Evolutionary conservation across 495 filamentous ascomycete species (phyloP).

Genomic region (Tuber melanosporum): DNA sequence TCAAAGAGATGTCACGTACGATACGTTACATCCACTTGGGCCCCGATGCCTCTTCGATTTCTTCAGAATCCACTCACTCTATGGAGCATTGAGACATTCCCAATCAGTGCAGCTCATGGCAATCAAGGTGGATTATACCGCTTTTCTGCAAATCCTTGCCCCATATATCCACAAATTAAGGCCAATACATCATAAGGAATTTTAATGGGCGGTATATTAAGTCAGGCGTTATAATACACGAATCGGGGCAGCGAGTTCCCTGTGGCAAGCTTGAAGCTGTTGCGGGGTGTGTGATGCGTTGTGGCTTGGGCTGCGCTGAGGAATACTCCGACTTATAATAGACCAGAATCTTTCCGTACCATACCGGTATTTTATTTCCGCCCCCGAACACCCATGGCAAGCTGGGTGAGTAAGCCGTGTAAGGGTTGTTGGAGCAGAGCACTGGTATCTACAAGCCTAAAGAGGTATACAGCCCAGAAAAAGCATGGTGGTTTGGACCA

Average conservation of each 20-base stretch:
- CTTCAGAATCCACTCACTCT: slow-evolving; percentile 27
- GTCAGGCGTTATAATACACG: neutral
- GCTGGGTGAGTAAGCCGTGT: neutral
- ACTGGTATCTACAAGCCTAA: neutral
- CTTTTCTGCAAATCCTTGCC: neutral
- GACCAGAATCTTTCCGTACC: neutral
- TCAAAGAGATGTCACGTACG: slow-evolving; percentile 19
- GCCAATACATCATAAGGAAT: neutral
- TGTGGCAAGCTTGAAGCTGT: neutral
- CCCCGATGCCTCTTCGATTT: slow-evolving; percentile 33
- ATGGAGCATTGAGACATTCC: slow-evolving; percentile 35
- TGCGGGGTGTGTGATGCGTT: neutral
- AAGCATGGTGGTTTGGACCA: neutral
- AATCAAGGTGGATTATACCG: neutral
- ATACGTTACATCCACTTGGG: slow-evolving; percentile 34
- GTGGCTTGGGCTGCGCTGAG: neutral
- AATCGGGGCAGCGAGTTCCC: neutral
- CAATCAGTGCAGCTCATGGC: slow-evolving; percentile 19
- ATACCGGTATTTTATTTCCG: neutral
- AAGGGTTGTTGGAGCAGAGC: neutral
- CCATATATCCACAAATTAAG: neutral
- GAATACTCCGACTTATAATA: neutral
- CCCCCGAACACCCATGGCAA: neutral
- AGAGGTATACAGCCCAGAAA: neutral
- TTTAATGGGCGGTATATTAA: neutral